Evolutionary conservation across 106 monocot species (phyloP).

Genomic region (Amphibolis antarctica): DNA sequence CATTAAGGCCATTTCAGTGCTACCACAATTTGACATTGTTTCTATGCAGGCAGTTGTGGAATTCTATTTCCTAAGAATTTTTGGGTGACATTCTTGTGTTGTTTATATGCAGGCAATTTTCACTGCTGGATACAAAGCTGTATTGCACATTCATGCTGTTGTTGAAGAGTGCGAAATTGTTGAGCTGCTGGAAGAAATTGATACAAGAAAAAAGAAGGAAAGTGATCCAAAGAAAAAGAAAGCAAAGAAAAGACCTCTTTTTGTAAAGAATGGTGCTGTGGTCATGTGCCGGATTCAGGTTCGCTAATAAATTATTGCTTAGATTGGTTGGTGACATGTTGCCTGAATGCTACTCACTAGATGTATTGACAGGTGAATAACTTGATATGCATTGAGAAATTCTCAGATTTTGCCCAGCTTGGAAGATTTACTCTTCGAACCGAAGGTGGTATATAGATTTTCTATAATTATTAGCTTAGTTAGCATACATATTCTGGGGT

Average conservation of each 20-base stretch:
- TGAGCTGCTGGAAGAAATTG: slow-evolving; percentile 87
- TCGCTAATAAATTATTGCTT: neutral
- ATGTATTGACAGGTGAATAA: slow-evolving; percentile 56
- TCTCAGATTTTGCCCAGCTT: slow-evolving; percentile 70
- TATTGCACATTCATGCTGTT: slow-evolving; percentile 80
- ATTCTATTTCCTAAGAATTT: slow-evolving; percentile 1
- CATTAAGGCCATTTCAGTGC: neutral
- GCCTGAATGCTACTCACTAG: neutral
- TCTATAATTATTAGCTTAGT: neutral
- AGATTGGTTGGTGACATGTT: neutral
- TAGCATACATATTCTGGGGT: neutral
- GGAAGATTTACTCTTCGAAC: slow-evolving; percentile 92
- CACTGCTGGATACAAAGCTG: slow-evolving; percentile 93
- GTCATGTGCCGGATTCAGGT: slow-evolving; percentile 91
- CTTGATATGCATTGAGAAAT: slow-evolving; percentile 86
- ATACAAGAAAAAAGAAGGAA: slow-evolving; percentile 67
- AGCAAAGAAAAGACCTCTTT: slow-evolving; percentile 79
- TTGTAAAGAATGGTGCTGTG: slow-evolving; percentile 86
- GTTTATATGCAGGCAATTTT: slow-evolving; percentile 68
- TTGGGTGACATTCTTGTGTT: neutral
- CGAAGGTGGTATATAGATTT: slow-evolving; percentile 44
- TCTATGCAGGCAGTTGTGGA: no score
- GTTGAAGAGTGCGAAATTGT: slow-evolving; percentile 98
- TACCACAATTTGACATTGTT: no score
- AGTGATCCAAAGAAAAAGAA: slow-evolving; percentile 81